These are phyloP conservation scores for Nicotiana attenuata DNA, from an alignment of 257 asterid species.

Conservation along the genomic window DNA sequence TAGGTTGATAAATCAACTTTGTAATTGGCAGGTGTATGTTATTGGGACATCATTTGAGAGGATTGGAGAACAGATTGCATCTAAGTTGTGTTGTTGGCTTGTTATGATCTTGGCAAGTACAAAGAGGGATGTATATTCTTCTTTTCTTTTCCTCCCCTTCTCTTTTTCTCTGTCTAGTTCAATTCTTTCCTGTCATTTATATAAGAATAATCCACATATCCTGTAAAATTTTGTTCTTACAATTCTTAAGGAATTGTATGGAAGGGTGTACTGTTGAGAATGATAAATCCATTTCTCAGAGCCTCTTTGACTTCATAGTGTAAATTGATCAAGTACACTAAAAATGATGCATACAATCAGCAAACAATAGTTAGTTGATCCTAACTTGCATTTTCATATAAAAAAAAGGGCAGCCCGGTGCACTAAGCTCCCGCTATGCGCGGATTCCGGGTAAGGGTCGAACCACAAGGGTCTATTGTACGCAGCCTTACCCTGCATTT, in stretches of 20 bases:
- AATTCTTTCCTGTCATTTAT: not conserved
- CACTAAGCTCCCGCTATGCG: no score
- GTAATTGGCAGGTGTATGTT: constrained; percentile 81
- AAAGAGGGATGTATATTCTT: constrained; percentile 57
- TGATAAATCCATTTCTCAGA: constrained; percentile 7
- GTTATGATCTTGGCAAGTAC: constrained; percentile 39
- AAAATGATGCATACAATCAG: not conserved
- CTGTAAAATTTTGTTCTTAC: constrained; percentile 7
- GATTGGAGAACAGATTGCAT: constrained; percentile 93
- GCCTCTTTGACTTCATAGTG: not conserved
- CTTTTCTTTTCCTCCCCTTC: constrained; percentile 18
- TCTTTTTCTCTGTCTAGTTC: constrained; percentile 16
- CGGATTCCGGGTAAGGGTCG: no score
- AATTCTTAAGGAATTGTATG: not conserved
- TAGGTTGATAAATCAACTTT: not conserved
- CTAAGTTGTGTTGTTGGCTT: constrained; percentile 90
- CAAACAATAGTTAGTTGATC: not conserved
- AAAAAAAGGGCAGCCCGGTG: no score
- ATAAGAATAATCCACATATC: not conserved
- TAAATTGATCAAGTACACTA: constrained; percentile 2
- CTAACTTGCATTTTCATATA: not conserved
- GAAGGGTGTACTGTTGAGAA: not conserved
- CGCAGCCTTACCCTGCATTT: no score
- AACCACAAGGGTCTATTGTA: no score
- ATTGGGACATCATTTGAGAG: constrained; percentile 93